Evolutionary conservation across 495 filamentous ascomycete species (phyloP), one percentile per base, ranked within the genome.

Genomic region (Daldinia vernicosa): DNA sequence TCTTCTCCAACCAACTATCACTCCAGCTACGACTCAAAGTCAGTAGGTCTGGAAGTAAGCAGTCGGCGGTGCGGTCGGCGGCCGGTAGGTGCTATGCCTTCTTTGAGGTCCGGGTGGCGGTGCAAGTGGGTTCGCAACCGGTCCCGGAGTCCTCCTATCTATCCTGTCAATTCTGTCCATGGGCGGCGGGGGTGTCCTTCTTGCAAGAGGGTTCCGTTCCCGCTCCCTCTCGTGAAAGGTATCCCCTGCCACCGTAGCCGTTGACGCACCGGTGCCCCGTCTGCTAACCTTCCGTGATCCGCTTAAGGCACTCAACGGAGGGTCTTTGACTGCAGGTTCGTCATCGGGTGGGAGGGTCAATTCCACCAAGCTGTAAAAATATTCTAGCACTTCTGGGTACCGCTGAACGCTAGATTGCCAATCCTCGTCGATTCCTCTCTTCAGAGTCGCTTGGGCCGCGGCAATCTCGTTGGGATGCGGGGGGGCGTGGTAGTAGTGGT

Each of bases 371-470:
- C 85, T 83, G 80, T 86, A 92, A 71, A 89, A 92, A 74, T 92
- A 90, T 78, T 92, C 89, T 40, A 93, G 81, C 27, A 92, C 89
- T 72, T 92, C 89, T 4, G 90, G 90, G 68, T 93, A 93, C 57
- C 86, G 82, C 59, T 91, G 87, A 37, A 92, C 89, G 30, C 85
- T 88, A 7, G 84, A 81, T 70, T 86, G 83, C 90, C 90, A 93
- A 80, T 93, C 90, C 37, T 90, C 89, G 74, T 92, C 89, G 76
- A 92, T 89, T 68, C 88, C 90, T 39, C 85, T 81, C 76, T 90
- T 89, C 59, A 91, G 83, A 67, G 84, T 80, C 7, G 82, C 80
- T 69, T 91, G 84, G 26, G 87, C 89, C 32, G 84, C 82, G 24
- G 82, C 78, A 32, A 92, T 82, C 75, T 91, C 83, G 69, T 78